Conservation (phyloP, 2,329 filamentous ascomycete species). For the Pseudocercospora pini-densiflorae region DNA sequence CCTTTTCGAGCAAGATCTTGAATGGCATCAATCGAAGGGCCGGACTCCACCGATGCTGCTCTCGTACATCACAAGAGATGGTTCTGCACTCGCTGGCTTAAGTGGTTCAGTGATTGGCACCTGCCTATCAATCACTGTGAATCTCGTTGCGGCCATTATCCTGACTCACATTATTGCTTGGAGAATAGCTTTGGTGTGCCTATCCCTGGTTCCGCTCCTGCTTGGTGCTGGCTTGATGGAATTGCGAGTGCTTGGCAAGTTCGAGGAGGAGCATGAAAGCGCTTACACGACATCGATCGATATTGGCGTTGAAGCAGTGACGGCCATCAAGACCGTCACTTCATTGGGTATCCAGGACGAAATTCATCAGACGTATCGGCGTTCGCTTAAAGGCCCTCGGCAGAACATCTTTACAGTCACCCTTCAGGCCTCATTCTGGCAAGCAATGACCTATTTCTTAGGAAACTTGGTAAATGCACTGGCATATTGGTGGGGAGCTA, state of each 20-base stretch:
- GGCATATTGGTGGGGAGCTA: slow-evolving; percentile 80
- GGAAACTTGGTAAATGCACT: slow-evolving; percentile 74
- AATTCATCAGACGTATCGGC: slow-evolving; percentile 19
- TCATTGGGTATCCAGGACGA: slow-evolving; percentile 43
- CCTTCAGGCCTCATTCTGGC: slow-evolving; percentile 36
- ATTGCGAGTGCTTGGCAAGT: slow-evolving; percentile 62
- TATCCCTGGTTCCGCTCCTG: slow-evolving; percentile 64
- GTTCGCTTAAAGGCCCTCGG: slow-evolving; percentile 21
- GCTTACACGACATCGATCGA: slow-evolving; percentile 57
- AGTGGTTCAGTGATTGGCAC: slow-evolving; percentile 73
- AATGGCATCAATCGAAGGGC: slow-evolving; percentile 71
- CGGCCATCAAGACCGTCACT: slow-evolving; percentile 38
- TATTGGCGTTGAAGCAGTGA: slow-evolving; percentile 49
- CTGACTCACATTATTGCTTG: slow-evolving; percentile 73
- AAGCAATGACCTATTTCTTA: slow-evolving; percentile 63
- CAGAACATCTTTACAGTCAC: slow-evolving; percentile 21
- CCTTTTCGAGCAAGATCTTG: slow-evolving; percentile 67
- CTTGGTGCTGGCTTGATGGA: slow-evolving; percentile 72
- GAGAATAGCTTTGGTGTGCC: slow-evolving; percentile 75
- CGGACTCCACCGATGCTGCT: slow-evolving; percentile 66
- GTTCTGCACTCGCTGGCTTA: slow-evolving; percentile 57
- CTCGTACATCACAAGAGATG: slow-evolving; percentile 71
- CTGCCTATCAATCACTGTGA: slow-evolving; percentile 68
- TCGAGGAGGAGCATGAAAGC: slow-evolving; percentile 58
- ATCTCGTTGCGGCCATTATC: slow-evolving; percentile 69